These are phyloP conservation scores for Myxozyma nipponensis DNA, from an alignment of 805 yeast genomes.

Conservation along the genomic window DNA sequence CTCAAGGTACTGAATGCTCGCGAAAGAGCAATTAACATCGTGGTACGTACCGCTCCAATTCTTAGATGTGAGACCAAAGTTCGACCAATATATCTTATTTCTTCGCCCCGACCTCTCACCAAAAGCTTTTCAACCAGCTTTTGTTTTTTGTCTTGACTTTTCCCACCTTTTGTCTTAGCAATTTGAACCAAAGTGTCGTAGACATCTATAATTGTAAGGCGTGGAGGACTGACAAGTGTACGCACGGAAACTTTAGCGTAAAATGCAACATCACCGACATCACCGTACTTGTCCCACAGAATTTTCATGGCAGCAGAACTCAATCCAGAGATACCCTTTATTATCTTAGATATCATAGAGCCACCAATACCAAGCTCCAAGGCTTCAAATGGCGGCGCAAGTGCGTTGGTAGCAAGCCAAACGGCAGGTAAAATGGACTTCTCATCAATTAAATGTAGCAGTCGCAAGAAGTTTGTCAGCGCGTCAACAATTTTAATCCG, in stretches of 20 bases:
- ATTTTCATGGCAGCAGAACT: constrained; percentile 15
- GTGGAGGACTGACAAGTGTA: constrained; percentile 26
- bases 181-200: constrained; percentile 27
- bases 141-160: constrained; percentile 27
- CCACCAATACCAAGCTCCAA: constrained; percentile 31
- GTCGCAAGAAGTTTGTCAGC: constrained; percentile 26
- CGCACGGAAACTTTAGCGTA: constrained; percentile 28
- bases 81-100: constrained; percentile 29
- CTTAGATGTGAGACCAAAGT: constrained; percentile 28
- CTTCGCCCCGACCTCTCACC: constrained; percentile 27
- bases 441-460: constrained; percentile 14
- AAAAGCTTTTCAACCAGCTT: constrained; percentile 24
- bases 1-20: constrained; percentile 24
- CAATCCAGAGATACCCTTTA: constrained; percentile 25
- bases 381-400: constrained; percentile 27
- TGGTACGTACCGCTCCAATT: constrained; percentile 30
- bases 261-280: constrained; percentile 32
- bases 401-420: constrained; percentile 28
- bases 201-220: constrained; percentile 21
- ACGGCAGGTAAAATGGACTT: constrained; percentile 24
- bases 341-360: constrained; percentile 21
- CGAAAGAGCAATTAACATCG: constrained; percentile 29
- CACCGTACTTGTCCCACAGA: constrained; percentile 27
- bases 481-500: constrained; percentile 26
- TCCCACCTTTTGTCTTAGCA: constrained; percentile 25